Conservation (phyloP, 2,329 filamentous ascomycete genomes). For the Rutstroemia sp. region DNA sequence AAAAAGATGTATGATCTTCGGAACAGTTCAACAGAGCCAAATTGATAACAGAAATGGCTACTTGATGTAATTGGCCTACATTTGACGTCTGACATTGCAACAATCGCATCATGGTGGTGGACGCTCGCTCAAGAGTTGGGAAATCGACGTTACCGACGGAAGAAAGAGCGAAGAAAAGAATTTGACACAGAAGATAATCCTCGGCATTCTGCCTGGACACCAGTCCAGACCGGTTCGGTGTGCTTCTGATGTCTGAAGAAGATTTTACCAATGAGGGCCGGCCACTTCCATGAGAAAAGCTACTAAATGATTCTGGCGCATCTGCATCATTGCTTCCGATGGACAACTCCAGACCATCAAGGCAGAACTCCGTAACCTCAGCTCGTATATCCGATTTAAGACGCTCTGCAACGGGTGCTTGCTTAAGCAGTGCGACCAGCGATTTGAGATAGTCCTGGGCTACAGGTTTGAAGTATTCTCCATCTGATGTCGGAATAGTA, state of each 20-base stretch:
- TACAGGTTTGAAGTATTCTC: constrained; percentile 61
- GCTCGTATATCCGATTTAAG: constrained; percentile 47
- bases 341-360: constrained; percentile 50
- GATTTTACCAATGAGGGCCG: neutral
- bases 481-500: constrained; percentile 54
- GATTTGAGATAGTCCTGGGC: constrained; percentile 72
- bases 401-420: constrained; percentile 73
- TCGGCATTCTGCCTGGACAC: constrained; percentile 34
- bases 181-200: constrained; percentile 48
- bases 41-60: constrained; percentile 72
- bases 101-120: constrained; percentile 50
- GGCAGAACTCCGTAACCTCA: constrained; percentile 45
- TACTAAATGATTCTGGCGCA: constrained; percentile 19
- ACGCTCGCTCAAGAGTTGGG: constrained; percentile 46
- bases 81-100: constrained; percentile 51
- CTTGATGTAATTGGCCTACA: constrained; percentile 57
- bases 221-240: constrained; percentile 20
- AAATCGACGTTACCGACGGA: constrained; percentile 61
- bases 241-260: constrained; percentile 9
- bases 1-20: constrained; percentile 59
- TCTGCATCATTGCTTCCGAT: constrained; percentile 25
- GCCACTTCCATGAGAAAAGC: constrained; percentile 23
- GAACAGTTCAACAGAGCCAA: constrained; percentile 56
- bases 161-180: constrained; percentile 55
- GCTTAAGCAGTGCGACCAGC: constrained; percentile 61